phyloP scores from a whole-genome alignment of 23 red algal genomes.

The Chondrus crispus region DNA sequence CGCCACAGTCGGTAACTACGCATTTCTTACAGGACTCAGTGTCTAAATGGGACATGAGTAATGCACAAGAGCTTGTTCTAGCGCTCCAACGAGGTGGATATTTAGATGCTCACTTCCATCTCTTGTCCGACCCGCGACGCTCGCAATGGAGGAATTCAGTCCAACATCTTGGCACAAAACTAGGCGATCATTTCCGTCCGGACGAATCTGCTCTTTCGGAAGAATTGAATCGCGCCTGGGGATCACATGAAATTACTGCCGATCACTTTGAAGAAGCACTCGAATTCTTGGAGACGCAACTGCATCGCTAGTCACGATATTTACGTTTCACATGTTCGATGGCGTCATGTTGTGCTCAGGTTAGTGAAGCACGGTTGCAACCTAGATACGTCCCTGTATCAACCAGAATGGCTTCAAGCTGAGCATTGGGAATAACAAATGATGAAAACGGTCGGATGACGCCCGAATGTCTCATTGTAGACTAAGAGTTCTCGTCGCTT shows the following conservation, averaged over 20 bases:
- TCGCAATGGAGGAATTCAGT: conserved; percentile 24
- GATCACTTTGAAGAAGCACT: conserved; percentile 34
- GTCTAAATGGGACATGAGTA: background rate
- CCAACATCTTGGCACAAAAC: background rate
- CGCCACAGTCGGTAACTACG: conserved; percentile 23
- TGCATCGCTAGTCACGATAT: too few species aligned
- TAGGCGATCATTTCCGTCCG: conserved; percentile 29
- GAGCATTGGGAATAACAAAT: too few species aligned
- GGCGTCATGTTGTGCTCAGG: too few species aligned
- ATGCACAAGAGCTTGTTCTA: conserved; percentile 5
- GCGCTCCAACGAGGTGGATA: conserved; percentile 23
- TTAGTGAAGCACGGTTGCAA: too few species aligned
- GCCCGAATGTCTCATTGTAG: too few species aligned
- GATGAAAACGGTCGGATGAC: too few species aligned
- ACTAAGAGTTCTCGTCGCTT: too few species aligned
- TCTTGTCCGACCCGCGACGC: conserved; percentile 6
- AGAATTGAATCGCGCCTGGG: conserved; percentile 60
- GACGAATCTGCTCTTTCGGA: conserved; percentile 27
- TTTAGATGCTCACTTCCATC: conserved; percentile 14
- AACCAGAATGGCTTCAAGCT: too few species aligned
- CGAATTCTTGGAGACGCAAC: conserved; percentile 44
- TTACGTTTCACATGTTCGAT: too few species aligned
- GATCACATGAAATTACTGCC: conserved; percentile 34
- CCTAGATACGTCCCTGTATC: too few species aligned
- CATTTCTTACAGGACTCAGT: background rate